Evolutionary conservation across 495 filamentous ascomycete genomes (phyloP).

Genomic region (Cudoniella acicularis): DNA sequence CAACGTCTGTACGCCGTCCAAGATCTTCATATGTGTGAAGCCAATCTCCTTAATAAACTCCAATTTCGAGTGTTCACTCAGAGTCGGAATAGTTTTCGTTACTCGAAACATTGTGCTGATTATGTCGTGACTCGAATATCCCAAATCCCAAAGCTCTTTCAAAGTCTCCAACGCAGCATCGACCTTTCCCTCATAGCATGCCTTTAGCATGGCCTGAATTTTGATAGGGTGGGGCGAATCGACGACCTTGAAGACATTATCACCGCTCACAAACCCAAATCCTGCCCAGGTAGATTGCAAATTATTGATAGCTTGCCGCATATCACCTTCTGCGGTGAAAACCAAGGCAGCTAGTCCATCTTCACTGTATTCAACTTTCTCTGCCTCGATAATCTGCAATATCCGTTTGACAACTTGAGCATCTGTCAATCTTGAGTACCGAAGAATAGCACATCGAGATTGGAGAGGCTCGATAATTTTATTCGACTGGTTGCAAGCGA

Average conservation of each 20-base stretch:
- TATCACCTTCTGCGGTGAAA: slow-evolving; percentile 96
- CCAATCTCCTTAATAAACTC: slow-evolving; percentile 98
- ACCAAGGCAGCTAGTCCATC: slow-evolving; percentile 94
- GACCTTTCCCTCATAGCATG: slow-evolving; percentile 86
- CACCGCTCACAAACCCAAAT: slow-evolving; percentile 93
- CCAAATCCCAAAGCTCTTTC: slow-evolving; percentile 89
- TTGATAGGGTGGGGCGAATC: slow-evolving; percentile 97
- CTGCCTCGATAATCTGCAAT: slow-evolving; percentile 86
- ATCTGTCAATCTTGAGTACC: slow-evolving; percentile 90
- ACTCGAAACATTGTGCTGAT: slow-evolving; percentile 99
- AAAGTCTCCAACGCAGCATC: slow-evolving; percentile 82
- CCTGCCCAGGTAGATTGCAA: slow-evolving; percentile 93
- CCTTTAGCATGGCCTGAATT: slow-evolving; percentile 97
- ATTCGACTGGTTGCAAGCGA: slow-evolving; percentile 97
- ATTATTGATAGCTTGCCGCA: slow-evolving; percentile 99
- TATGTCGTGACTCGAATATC: slow-evolving; percentile 95
- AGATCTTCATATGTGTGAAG: slow-evolving; percentile 98
- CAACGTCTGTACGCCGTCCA: slow-evolving; percentile 93
- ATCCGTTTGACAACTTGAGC: slow-evolving; percentile 85
- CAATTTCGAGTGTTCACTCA: slow-evolving; percentile 90
- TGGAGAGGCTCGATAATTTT: slow-evolving; percentile 99
- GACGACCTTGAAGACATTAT: slow-evolving; percentile 98
- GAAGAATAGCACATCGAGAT: slow-evolving; percentile 92
- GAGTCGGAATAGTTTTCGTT: slow-evolving; percentile 84
- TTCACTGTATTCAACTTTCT: slow-evolving; percentile 82